Evolutionary conservation across 2,329 filamentous ascomycete genomes (phyloP), one percentile per base, ranked within the genome.

Genomic region (Talaromyces rugulosus): DNA sequence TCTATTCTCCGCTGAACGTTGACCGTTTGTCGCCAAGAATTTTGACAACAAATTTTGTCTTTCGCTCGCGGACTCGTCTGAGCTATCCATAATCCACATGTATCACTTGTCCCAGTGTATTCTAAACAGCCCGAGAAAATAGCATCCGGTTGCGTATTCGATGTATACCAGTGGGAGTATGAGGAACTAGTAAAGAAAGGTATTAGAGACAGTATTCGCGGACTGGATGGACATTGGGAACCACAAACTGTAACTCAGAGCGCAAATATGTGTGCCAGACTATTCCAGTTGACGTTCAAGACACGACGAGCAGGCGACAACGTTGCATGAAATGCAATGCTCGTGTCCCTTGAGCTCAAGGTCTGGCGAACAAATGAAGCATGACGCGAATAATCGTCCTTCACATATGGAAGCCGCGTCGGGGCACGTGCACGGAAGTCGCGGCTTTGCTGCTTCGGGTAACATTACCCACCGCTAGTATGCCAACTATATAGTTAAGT

Each of bases 31-130:
- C 31, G 12, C 23, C 60, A 68, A 66, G 55, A 74, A 74, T 36
- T 66, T 67, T 9, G 68, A 67, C 18, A 74, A 67, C 16, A 74
- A 54, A 9, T 65, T 56, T 59, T 68, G 59, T 4, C 67, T 66
- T 47, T 68, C 69, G 57, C 66, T 66, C 30, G 62, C 56, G 4
- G 65, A 62, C 28, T 68, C 66, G 8, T 72, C 70, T 14, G 68
- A 66, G 50, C 61, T 59, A 47, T 52, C 34, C 61, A 62, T 62
- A 42, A 7, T 31, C n/a, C 27, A 60, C 57, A 23, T 60, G 18
- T 14, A 33, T 54, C 44, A 28, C 50, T 18, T 16, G 8, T 23
- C 28, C 14, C 7, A 16, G 8, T 28, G 12, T 12, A 47, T 47
- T 27, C 44, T 27, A 23, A 47, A 27, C 23, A 18, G n/a, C 1